Evolutionary conservation across 768 basidiomycete genomes (phyloP).

Genomic region (Leucosporidium yakuticum): DNA sequence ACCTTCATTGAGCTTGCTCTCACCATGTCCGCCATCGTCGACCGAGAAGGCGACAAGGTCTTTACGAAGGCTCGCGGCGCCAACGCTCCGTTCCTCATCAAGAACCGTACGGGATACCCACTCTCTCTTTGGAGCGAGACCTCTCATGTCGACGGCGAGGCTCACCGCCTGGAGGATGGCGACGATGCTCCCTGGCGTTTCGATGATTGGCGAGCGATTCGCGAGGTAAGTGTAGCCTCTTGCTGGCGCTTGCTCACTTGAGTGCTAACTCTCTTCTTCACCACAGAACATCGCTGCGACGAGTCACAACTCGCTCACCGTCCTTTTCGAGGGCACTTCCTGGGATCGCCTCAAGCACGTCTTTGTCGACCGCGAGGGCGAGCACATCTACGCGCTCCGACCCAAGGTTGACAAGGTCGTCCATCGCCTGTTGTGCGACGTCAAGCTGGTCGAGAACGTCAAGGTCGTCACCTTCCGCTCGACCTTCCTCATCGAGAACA

Average conservation of each 20-base stretch:
- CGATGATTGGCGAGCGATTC: constrained; percentile 87
- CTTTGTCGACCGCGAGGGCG: constrained; percentile 89
- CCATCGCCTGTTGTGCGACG: constrained; percentile 78
- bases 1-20: constrained; percentile 80
- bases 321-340: constrained; percentile 73
- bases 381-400: constrained; percentile 77
- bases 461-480: constrained; percentile 92
- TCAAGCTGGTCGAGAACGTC: constrained; percentile 82
- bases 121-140: constrained; percentile 79
- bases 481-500: constrained; percentile 82
- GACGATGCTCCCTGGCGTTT: constrained; percentile 89
- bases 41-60: constrained; percentile 64
- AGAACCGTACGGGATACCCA: constrained; percentile 81
- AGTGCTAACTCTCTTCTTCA: background rate
- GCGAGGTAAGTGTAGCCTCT: constrained; percentile 59
- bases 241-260: background rate
- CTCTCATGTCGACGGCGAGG: constrained; percentile 45
- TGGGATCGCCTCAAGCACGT: constrained; percentile 87
- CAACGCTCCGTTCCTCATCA: constrained; percentile 87
- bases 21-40: constrained; percentile 65
- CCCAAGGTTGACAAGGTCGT: constrained; percentile 67
- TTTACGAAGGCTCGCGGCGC: constrained; percentile 73
- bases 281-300: constrained; percentile 47
- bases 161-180: constrained; percentile 55
- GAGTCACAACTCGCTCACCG: constrained; percentile 74